Base-by-base conservation (phyloP, 495 filamentous ascomycete genomes). In the Aspergillus ellipticus region DNA sequence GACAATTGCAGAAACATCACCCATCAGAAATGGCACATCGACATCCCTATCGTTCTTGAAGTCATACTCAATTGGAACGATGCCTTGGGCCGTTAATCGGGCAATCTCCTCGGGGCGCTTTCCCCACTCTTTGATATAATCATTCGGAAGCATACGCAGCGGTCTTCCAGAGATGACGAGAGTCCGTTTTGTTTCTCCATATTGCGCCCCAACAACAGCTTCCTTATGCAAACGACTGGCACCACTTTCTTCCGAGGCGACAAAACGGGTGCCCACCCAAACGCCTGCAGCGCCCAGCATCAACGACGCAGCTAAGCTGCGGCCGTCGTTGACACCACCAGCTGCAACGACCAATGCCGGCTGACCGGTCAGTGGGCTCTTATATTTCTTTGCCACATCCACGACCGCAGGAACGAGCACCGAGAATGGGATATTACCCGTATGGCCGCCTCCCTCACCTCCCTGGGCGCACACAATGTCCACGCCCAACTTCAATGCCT, bases 11-110 rank as follows among this genome's bases (percentile, higher is more conserved):
- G 90, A 88, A 15, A 96, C 91, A 75, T 95, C 89, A n/a, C 91
- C 91, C 91, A 96, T 96, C 59, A 96, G 60, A 70, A 90, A 92
- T 26, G 91, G 91, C 53, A 86, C 76, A 64, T 96, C 90, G 35
- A 94, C 73, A 56, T 94, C 89, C 51, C 82, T 82, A 5, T 86
- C 88, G 41, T 82, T 73, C 42, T 93, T 88, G 67, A 96, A 69
- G 72, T 96, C 91, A 66, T 87, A 75, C 74, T 86, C 81, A 63
- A 95, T 73, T 1, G 91, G 91, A 58, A 94, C 86, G 26, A 94
- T 66, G 2, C 91, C 91, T 63, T 79, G 75, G 28, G 79, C 81
- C 43, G 85, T 89, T 77, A 96, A 74, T 66, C 80, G 75, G 65
- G 79, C 80, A 49, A 96, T 86, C 68, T 86, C 84, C 49, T 84